These are phyloP conservation scores for Trametes maxima DNA, from an alignment of 768 basidiomycete genomes.

Conservation along the genomic window DNA sequence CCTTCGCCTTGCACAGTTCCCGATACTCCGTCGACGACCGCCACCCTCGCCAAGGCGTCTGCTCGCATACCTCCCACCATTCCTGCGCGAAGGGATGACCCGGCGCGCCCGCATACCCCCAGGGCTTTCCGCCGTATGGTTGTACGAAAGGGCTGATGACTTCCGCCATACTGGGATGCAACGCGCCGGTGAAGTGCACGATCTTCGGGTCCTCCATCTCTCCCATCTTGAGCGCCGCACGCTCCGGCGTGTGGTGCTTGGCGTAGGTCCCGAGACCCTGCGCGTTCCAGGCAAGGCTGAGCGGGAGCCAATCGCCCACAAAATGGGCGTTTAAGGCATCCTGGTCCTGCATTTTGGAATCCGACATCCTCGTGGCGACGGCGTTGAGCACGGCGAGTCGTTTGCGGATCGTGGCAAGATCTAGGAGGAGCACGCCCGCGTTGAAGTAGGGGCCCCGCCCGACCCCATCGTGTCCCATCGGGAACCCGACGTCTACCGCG, in stretches of 20 bases:
- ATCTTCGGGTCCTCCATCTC: slow-evolving; percentile 46
- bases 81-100: slow-evolving; percentile 49
- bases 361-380: slow-evolving; percentile 31
- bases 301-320: slow-evolving; percentile 41
- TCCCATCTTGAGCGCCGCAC: slow-evolving; percentile 36
- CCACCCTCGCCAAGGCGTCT: slow-evolving; percentile 47
- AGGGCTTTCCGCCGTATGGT: slow-evolving; percentile 56
- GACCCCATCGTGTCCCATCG: slow-evolving; percentile 46
- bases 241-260: slow-evolving; percentile 35
- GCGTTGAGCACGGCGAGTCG: slow-evolving; percentile 31
- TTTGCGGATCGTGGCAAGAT: slow-evolving; percentile 44
- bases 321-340: slow-evolving; percentile 55
- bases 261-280: slow-evolving; percentile 61
- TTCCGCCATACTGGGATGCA: slow-evolving; percentile 46
- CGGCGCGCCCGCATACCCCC: slow-evolving; percentile 57
- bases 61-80: slow-evolving; percentile 49
- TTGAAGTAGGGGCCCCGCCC: slow-evolving; percentile 50
- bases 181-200: slow-evolving; percentile 62
- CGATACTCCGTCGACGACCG: slow-evolving; percentile 30
- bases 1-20: slow-evolving; percentile 22
- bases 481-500: slow-evolving; percentile 49
- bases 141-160: slow-evolving; percentile 56
- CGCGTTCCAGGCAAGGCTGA: slow-evolving; percentile 54
- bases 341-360: slow-evolving; percentile 46
- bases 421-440: slow-evolving; percentile 54